Evolutionary conservation across 2,329 filamentous ascomycete genomes (phyloP), one percentile per base, ranked within the genome.

Genomic region (Neonectria punicea): DNA sequence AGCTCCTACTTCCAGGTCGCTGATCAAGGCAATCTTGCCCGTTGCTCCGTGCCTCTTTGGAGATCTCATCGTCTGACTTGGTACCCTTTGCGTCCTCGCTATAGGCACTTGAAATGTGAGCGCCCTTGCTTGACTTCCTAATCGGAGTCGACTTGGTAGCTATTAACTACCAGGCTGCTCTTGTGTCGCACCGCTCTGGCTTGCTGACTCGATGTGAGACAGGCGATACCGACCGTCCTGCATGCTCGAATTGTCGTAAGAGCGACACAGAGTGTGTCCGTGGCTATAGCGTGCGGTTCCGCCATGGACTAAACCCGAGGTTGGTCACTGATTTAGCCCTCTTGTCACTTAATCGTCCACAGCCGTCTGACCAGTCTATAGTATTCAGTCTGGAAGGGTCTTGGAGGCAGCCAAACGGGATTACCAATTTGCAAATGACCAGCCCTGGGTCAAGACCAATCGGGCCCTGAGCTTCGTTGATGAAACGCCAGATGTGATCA

Each of bases 401-500:
- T 9, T 58, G 9, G 71, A 72, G 25, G 53, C 58, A 25, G 63
- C 68, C 34, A 71, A 63, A 6, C 57, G 53, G 41, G 69, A 67
- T 14, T 75, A 69, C 54, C 67, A 63, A 9, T 76, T 76, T 47
- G 56, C 74, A 6, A 62, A 73, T 13, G 68, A 71, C 3, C 74
- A 76, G 41, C 73, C 70, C 13, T 76, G 74, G 74, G 73, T 76
- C 30, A 68, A 68, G 49, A 73, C 71, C 25, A 74, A 65, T 43
- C 62, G 72, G 53, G 53, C 67, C 22, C 41, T 76, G 22, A 76
- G 73, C 30, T 76, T 76, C 20, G 66, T 76, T 8, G 73, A 76
- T 41, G 74, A 76, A 50, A 76, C 74, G 3, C 65, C 73, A 39
- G 73, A 76, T 14, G 67, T 76, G 13, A 71, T 75, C 54, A 74